Base-by-base conservation (phyloP, 108 stramenopile species). In the Skeletonema grethae region DNA sequence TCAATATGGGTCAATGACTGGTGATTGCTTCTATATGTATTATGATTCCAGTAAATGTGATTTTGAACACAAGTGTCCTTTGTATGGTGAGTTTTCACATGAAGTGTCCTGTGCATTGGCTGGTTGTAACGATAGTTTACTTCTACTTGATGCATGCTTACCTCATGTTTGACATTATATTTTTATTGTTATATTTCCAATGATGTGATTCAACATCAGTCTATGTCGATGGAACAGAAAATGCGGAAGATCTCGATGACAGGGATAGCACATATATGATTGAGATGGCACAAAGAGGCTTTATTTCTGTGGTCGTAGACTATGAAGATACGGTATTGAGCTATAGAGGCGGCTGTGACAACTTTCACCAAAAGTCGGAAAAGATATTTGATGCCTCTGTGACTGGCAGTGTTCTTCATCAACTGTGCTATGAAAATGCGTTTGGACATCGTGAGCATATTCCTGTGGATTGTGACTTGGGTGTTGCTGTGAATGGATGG, bases 11-110 rank as follows among this genome's bases (percentile, higher is more conserved):
- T 53, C 50, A 22, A 7, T 7, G 50, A 22, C 18, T 22, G 50
- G 50, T 22, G 50, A 53, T 53, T 53, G 50, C 20, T 53, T 53
- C 22, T 53, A 53, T 53, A 53, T 53, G 20, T 24, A 53, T 24
- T 53, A n/a, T 15, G 50, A 53, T 9, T 5, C 50, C 0, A 53
- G 50, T 24, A 53, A 53, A 53, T 53, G 50, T 53, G 50, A 22
- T 6, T 24, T 24, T 8, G 8, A 8, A 0, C 15, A 43, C 41
- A 43, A 43, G 50, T 53, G 50, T 9, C 50, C 50, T 53, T 8
- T 53, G 22, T 53, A 53, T 22, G 9, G 50, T 53, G 22, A 53
- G 50, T 22, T 0, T 7, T 11, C 1, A 20, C 4, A 15, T 1
- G 25, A 7, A 13, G 16, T 48, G 46, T 48, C 18, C 1, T 18